Conservation (phyloP, 139 green algal genomes). For the Ettlia oleoabundans region DNA sequence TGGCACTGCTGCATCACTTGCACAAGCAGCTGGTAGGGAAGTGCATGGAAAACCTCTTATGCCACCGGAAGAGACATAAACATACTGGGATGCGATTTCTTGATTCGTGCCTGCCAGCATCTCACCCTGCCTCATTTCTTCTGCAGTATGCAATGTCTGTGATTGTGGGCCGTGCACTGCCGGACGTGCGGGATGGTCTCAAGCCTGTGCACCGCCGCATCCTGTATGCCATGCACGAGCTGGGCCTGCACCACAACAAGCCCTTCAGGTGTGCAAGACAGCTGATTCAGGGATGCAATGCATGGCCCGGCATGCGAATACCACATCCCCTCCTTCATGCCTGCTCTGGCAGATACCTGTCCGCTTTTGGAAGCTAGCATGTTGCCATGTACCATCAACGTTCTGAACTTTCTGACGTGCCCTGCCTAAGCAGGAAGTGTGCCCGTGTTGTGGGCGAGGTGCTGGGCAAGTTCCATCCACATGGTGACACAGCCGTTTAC, state of each 20-base stretch:
- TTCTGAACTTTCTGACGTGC: too few relatives aligned
- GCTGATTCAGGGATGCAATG: too few relatives aligned
- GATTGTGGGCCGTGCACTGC: slow-evolving; percentile 94
- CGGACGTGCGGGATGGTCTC: slow-evolving; percentile 96
- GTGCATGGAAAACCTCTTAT: too few relatives aligned
- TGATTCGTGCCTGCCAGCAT: too few relatives aligned
- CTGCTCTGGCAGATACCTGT: neutral
- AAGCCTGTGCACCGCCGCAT: slow-evolving; percentile 99
- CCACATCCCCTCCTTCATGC: neutral
- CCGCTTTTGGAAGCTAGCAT: too few relatives aligned
- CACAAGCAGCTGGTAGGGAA: too few relatives aligned
- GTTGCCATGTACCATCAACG: too few relatives aligned
- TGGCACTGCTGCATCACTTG: too few relatives aligned
- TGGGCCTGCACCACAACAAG: slow-evolving; percentile 82
- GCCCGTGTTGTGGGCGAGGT: slow-evolving; percentile 98
- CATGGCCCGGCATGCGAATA: neutral
- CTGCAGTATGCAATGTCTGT: slow-evolving; percentile 80
- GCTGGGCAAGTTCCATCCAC: slow-evolving; percentile 98
- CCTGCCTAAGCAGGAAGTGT: slow-evolving; percentile 91
- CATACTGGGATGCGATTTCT: too few relatives aligned
- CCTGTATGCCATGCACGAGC: slow-evolving; percentile 96
- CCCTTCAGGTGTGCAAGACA: slow-evolving; percentile 67
- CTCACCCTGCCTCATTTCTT: neutral
- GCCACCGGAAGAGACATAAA: too few relatives aligned
- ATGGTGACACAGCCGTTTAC: slow-evolving; percentile 94